Conservation (phyloP, 345 rosid species). For the Zanthoxylum bungeanum region DNA sequence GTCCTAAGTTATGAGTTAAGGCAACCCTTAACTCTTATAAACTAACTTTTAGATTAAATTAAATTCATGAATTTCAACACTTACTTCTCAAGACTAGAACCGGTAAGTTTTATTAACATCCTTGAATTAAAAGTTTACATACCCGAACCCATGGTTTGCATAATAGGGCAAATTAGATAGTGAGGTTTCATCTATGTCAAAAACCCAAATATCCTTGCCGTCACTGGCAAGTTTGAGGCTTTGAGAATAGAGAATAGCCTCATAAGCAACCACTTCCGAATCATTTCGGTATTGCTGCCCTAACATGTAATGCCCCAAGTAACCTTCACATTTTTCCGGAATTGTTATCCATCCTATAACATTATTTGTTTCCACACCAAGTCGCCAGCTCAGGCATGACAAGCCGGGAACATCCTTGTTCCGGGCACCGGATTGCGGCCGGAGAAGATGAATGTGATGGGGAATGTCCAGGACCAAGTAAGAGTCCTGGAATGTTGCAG, state of each 20-base stretch:
- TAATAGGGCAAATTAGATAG: conserved; percentile 41
- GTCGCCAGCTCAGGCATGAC: conserved; percentile 60
- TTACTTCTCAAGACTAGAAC: too few relatives aligned
- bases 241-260: conserved; percentile 38
- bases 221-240: conserved; percentile 28
- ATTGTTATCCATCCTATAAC: conserved; percentile 39
- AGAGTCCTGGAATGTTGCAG: conserved; percentile 8
- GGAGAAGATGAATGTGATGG: conserved; percentile 38
- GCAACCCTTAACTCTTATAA: too few relatives aligned
- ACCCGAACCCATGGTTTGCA: conserved; percentile 38
- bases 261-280: conserved; percentile 33
- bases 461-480: conserved; percentile 19
- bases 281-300: conserved; percentile 45
- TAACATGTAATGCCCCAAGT: conserved; percentile 51
- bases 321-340: conserved; percentile 46
- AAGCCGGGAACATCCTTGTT: conserved; percentile 14
- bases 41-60: too few relatives aligned
- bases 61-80: too few relatives aligned
- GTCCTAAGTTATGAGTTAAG: too few relatives aligned
- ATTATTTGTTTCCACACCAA: conserved; percentile 62
- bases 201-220: conserved; percentile 41
- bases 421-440: conserved; percentile 31
- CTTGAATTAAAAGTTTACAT: too few relatives aligned
- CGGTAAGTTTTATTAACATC: too few relatives aligned
- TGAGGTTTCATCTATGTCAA: conserved; percentile 45